phyloP scores from a whole-genome alignment of 768 basidiomycete species.

The Pulveroboletus frians region DNA sequence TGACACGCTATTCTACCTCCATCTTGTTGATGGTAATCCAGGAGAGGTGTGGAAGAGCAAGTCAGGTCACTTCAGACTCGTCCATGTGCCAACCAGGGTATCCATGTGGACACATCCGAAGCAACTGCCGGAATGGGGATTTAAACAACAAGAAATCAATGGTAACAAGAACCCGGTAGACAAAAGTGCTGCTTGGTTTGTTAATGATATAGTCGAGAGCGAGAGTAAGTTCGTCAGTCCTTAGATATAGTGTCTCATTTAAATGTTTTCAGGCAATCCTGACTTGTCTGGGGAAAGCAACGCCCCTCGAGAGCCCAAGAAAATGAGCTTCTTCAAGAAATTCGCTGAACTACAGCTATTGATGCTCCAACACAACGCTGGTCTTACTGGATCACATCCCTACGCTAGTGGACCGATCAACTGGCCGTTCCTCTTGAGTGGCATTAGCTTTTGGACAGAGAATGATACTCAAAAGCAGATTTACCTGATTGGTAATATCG shows the following conservation, averaged over 20 bases:
- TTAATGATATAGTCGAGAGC: slow-evolving; percentile 73
- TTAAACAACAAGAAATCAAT: slow-evolving; percentile 96
- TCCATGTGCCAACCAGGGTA: slow-evolving; percentile 87
- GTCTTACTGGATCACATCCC: slow-evolving; percentile 93
- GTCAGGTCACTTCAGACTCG: slow-evolving; percentile 84
- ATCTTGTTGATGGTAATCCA: slow-evolving; percentile 65
- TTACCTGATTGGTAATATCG: slow-evolving; percentile 90
- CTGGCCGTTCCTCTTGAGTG: slow-evolving; percentile 95
- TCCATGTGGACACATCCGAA: slow-evolving; percentile 89
- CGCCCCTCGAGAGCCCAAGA: slow-evolving; percentile 64
- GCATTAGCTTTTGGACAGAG: slow-evolving; percentile 98
- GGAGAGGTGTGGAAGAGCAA: slow-evolving; percentile 91
- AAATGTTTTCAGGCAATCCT: slow-evolving; percentile 49
- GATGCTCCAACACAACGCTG: slow-evolving; percentile 99
- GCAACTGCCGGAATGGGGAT: slow-evolving; percentile 92
- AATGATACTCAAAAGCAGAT: slow-evolving; percentile 84
- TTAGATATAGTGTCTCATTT: slow-evolving; percentile 2
- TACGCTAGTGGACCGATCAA: slow-evolving; percentile 95
- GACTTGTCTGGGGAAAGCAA: slow-evolving; percentile 45
- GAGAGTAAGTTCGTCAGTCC: slow-evolving; percentile 47
- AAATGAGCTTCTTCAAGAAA: slow-evolving; percentile 90
- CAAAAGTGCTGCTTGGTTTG: slow-evolving; percentile 82
- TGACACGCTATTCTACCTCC: slow-evolving; percentile 83
- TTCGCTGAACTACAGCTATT: slow-evolving; percentile 89
- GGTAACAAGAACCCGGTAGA: slow-evolving; percentile 91